phyloP scores from a whole-genome alignment of 495 filamentous ascomycete species.

The Immersiella caudata region DNA sequence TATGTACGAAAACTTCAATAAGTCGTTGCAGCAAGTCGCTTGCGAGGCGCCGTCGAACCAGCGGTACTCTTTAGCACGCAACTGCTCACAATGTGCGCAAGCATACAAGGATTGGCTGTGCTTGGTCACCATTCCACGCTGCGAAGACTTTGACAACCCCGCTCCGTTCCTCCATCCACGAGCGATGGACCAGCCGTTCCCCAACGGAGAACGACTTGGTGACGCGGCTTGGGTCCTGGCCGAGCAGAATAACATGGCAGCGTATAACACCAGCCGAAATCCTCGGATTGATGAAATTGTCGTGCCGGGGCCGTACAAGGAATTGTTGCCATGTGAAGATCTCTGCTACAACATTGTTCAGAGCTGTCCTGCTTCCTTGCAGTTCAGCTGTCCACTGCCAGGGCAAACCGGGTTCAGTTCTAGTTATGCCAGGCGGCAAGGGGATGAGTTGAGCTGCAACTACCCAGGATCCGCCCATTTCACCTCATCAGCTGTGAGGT shows the following conservation, averaged over 20 bases:
- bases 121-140: conserved; percentile 87
- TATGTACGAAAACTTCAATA: conserved; percentile 74
- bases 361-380: conserved; percentile 78
- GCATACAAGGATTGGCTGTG: conserved; percentile 96
- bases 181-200: conserved; percentile 67
- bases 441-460: conserved; percentile 45
- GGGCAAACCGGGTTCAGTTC: conserved; percentile 54
- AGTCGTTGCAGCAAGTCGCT: conserved; percentile 78
- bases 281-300: conserved; percentile 69
- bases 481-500: conserved; percentile 27
- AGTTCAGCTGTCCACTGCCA: conserved; percentile 73
- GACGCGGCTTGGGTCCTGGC: conserved; percentile 28
- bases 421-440: conserved; percentile 62
- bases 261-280: conserved; percentile 65
- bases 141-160: conserved; percentile 71
- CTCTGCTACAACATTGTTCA: conserved; percentile 82
- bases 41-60: conserved; percentile 70
- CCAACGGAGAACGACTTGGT: conserved; percentile 62
- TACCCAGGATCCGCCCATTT: conserved; percentile 49
- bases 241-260: conserved; percentile 25
- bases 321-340: conserved; percentile 82
- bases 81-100: conserved; percentile 71
- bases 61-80: conserved; percentile 78
- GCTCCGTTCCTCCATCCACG: conserved; percentile 64
- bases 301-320: conserved; percentile 88